These are phyloP conservation scores for Solioccasus polychromus DNA, from an alignment of 768 basidiomycete species.

Conservation along the genomic window DNA sequence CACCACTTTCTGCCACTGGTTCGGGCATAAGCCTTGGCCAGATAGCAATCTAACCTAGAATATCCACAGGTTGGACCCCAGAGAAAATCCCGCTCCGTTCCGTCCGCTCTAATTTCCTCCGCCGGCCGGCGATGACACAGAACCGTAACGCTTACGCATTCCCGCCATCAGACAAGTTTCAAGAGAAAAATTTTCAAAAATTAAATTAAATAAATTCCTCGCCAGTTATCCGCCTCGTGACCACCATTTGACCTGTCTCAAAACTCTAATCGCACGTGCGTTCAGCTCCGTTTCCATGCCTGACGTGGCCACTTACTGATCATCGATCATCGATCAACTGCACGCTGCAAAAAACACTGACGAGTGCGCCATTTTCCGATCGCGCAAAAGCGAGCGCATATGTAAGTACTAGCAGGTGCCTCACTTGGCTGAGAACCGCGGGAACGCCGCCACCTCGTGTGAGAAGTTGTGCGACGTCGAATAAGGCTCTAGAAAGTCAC, in stretches of 20 bases:
- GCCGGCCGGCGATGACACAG: constrained; percentile 2
- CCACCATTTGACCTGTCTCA: not conserved
- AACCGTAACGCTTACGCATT: not conserved
- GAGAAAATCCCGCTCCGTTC: not conserved
- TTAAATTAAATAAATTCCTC: too few species aligned
- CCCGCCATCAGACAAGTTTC: constrained; percentile 14
- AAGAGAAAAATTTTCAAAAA: not conserved
- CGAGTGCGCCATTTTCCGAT: constrained; percentile 8
- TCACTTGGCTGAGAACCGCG: too few species aligned
- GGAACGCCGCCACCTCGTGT: constrained; percentile 10
- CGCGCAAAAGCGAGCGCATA: too few species aligned
- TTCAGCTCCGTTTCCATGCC: too few species aligned
- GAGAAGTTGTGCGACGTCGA: not conserved
- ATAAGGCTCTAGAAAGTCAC: constrained; percentile 2
- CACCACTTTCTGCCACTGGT: not conserved
- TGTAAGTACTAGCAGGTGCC: too few species aligned
- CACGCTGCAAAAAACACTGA: too few species aligned
- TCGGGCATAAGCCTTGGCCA: too few species aligned
- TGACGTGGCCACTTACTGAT: too few species aligned
- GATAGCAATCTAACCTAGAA: not conserved
- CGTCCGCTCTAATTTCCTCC: not conserved
- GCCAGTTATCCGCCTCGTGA: not conserved
- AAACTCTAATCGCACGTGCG: constrained; percentile 7
- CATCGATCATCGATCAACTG: too few species aligned
- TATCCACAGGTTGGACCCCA: not conserved